phyloP scores from a whole-genome alignment of 306 rosid species.

The Mimosa pudica region DNA sequence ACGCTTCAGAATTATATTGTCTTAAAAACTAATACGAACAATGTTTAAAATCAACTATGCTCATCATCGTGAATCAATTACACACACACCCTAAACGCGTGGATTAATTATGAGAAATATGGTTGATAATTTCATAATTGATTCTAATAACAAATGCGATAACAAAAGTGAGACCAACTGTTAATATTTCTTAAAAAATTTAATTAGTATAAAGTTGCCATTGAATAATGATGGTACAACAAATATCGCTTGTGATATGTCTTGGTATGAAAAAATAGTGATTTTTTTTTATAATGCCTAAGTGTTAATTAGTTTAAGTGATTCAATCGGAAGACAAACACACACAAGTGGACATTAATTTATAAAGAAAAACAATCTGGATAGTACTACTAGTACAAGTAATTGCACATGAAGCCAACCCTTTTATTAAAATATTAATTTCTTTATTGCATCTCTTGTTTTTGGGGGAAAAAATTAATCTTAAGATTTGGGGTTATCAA shows the following conservation, averaged over 20 bases:
- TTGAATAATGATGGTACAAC: neutral
- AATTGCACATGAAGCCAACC: neutral
- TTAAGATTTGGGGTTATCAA: neutral
- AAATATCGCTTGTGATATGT: neutral
- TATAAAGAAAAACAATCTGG: neutral
- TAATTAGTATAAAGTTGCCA: neutral
- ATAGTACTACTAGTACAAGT: neutral
- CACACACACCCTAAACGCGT: no score
- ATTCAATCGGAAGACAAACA: neutral
- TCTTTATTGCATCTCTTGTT: constrained; percentile 17
- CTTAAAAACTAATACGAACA: no score
- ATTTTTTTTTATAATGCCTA: neutral
- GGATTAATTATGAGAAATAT: no score
- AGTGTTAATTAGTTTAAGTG: neutral
- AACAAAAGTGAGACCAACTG: neutral
- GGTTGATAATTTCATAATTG: no score
- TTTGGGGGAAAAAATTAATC: neutral
- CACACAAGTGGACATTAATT: neutral
- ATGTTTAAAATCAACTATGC: no score
- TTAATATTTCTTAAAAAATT: neutral
- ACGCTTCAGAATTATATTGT: no score
- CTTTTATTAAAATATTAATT: neutral
- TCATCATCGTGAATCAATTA: no score
- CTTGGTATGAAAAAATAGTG: neutral
- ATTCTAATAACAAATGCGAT: neutral